Evolutionary conservation across 768 basidiomycete genomes (phyloP), one percentile per base, ranked within the genome.

Genomic region (Lentinus brumalis): DNA sequence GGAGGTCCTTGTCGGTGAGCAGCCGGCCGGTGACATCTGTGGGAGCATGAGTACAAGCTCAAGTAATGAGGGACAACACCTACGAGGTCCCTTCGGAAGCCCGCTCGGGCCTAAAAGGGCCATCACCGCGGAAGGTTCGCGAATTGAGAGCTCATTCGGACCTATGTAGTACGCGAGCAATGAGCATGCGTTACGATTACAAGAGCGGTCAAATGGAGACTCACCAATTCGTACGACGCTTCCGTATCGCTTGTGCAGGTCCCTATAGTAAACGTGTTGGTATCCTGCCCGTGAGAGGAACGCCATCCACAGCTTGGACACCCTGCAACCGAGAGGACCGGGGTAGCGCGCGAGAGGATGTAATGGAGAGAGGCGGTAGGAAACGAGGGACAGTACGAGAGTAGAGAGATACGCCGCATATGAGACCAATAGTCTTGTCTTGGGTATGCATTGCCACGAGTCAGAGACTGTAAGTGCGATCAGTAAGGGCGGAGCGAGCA

Each of bases 81-180:
- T 66, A 77, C 75, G 57, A 1, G 74, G 72, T 2, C 78, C 78
- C 65, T 81, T 80, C 8, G 76, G 77, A 65, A 83, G 71, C 1
- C 81, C 80, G 6, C 67, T 62, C 8, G 55, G 12, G n/a, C 69
- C 67, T 35, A 65, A 29, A 3, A 81, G 67, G 0, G 71, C 62
- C 1, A 69, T 61, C 11, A 82, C 62, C 2, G 70, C 62, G 0
- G 70, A 69, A 1, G 69, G 65, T 15, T 79, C 76, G 30, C 64
- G 62, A 15, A 81, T 73, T 0, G 79, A 80, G 2, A 82, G 66
- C 51, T 81, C 80, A 64, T 81, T 82, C 8, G 80, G 81, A n/a
- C 80, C 80, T 81, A n/a, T n/a, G n/a, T n/a, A 31, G 21, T 26
- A 26, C 21, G 21, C 2, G 21, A 26, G 21, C 21, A 26, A 26